Percentiles rank a stretch among this genome's conserved stretches.
Conservation (phyloP, 495 filamentous ascomycete species). For the Podospora conica region DNA sequence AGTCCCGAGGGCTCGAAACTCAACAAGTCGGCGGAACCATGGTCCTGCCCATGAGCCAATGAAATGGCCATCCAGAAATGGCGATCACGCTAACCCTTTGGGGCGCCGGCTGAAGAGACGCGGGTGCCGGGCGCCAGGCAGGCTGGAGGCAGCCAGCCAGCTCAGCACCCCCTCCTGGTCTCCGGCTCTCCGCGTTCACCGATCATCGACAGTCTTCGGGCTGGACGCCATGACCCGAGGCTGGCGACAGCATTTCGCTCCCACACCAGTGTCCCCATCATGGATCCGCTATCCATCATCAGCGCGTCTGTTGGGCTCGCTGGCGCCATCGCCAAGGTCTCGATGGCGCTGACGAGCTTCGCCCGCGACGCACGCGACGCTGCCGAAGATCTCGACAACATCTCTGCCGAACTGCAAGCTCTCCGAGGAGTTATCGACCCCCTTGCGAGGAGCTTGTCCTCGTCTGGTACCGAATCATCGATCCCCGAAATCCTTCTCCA, state of each 20-base stretch:
- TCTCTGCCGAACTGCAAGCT: conserved; percentile 1
- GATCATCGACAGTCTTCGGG: too few species aligned
- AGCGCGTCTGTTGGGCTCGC: background rate
- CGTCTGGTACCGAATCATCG: background rate
- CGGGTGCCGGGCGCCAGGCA: too few species aligned
- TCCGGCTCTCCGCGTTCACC: too few species aligned
- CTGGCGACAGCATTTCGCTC: background rate
- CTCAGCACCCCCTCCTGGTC: too few species aligned
- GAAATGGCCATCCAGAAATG: background rate
- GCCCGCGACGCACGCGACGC: conserved; percentile 7
- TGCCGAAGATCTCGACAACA: background rate
- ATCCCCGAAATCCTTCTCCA: background rate
- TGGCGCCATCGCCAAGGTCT: conserved; percentile 6
- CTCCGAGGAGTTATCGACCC: conserved; percentile 1
- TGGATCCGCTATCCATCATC: conserved; percentile 7
- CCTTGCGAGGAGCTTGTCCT: background rate
- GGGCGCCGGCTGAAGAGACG: background rate
- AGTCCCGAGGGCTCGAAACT: too few species aligned
- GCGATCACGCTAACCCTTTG: background rate
- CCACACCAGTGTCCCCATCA: background rate
- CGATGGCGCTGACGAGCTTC: background rate
- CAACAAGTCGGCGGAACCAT: too few species aligned
- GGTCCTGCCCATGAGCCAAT: too few species aligned
- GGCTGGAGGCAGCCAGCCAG: background rate
- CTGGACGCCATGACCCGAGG: background rate